phyloP scores from a whole-genome alignment of 352 stramenopile genomes.

The Globisporangium recalcitrans region DNA sequence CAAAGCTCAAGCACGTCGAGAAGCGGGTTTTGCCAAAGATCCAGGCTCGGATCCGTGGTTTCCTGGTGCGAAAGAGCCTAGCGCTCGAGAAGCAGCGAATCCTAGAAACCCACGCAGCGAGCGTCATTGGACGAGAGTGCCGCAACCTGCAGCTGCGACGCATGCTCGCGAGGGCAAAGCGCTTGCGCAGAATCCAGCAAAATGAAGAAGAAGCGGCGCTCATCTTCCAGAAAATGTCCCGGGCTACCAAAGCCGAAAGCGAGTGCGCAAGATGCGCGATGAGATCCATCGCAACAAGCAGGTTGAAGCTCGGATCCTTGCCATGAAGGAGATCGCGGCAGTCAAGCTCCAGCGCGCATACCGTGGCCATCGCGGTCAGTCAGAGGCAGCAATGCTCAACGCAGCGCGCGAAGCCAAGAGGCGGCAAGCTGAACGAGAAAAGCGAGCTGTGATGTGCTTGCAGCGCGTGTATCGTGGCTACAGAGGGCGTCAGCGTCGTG shows the following conservation, averaged over 20 bases:
- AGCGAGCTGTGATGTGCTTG: constrained; percentile 43
- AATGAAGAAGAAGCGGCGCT: constrained; percentile 56
- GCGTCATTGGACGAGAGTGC: constrained; percentile 42
- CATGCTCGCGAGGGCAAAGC: constrained; percentile 40
- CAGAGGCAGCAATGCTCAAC: constrained; percentile 40
- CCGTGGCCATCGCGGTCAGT: constrained; percentile 52
- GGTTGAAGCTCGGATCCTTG: constrained; percentile 41
- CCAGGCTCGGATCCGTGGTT: constrained; percentile 78
- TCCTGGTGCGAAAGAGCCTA: constrained; percentile 53
- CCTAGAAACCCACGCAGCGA: constrained; percentile 30
- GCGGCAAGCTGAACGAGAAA: constrained; percentile 39
- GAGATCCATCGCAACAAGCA: constrained; percentile 38
- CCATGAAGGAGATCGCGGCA: constrained; percentile 54
- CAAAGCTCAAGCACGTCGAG: constrained; percentile 67
- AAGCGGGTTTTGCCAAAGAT: constrained; percentile 60
- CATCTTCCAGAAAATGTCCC: constrained; percentile 74
- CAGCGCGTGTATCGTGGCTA: constrained; percentile 77
- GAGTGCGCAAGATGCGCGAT: constrained; percentile 39
- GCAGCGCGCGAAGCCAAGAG: constrained; percentile 41
- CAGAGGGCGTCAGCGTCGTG: constrained; percentile 40
- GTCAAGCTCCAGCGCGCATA: constrained; percentile 73
- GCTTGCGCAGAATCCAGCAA: constrained; percentile 45
- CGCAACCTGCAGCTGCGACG: constrained; percentile 48
- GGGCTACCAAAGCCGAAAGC: constrained; percentile 52
- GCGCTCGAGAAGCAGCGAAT: constrained; percentile 22